Evolutionary conservation across 2,329 filamentous ascomycete genomes (phyloP).

Genomic region (Chaetomium strumarium): DNA sequence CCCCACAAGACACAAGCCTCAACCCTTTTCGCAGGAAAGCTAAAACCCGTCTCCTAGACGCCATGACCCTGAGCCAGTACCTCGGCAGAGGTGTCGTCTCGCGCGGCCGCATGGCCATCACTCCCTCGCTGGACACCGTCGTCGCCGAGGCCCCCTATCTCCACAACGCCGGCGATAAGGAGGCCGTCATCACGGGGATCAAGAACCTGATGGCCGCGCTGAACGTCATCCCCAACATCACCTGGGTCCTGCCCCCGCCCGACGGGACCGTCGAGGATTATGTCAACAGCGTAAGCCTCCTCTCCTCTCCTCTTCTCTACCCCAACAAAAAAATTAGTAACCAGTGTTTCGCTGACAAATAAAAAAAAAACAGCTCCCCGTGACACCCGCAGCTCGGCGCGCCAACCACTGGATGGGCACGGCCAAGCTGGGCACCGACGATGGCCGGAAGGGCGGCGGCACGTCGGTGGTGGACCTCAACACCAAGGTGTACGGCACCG

Average conservation of each 20-base stretch:
- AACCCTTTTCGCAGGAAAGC: background rate
- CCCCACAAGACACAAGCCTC: background rate
- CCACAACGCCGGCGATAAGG: constrained; percentile 51
- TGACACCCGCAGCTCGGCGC: constrained; percentile 37
- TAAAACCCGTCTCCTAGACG: constrained; percentile 31
- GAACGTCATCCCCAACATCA: constrained; percentile 47
- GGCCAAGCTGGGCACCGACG: constrained; percentile 54
- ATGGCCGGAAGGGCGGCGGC: constrained; percentile 46
- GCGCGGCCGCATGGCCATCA: constrained; percentile 56
- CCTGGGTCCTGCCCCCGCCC: constrained; percentile 49
- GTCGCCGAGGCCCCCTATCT: constrained; percentile 57
- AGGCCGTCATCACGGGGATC: constrained; percentile 59
- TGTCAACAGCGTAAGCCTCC: constrained; percentile 43
- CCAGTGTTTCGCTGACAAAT: background rate
- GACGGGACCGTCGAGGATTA: constrained; percentile 50
- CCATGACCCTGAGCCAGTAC: constrained; percentile 54
- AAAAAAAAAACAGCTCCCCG: constrained; percentile 30
- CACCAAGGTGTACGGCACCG: constrained; percentile 60
- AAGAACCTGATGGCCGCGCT: constrained; percentile 54
- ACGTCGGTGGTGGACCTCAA: constrained; percentile 57
- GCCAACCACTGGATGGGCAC: constrained; percentile 53
- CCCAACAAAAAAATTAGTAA: too few species aligned
- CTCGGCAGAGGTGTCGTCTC: constrained; percentile 60
- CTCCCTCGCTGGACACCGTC: constrained; percentile 48
- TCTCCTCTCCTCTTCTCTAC: constrained; percentile 3